Evolutionary conservation across 2,329 filamentous ascomycete genomes (phyloP), one percentile per base, ranked within the genome.

Genomic region (Coniochaeta sp.): DNA sequence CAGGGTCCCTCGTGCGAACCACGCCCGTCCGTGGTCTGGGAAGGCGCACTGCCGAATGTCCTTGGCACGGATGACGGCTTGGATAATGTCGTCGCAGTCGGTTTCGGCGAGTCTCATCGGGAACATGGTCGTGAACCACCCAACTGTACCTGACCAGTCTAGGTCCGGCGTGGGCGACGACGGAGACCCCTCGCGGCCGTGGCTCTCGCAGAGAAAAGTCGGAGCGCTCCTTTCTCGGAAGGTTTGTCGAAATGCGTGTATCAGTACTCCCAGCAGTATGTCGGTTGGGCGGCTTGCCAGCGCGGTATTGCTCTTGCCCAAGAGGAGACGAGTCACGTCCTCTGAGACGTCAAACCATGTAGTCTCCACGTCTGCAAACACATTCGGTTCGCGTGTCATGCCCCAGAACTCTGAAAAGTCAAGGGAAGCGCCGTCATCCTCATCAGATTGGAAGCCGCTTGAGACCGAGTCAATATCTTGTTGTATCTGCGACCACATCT

Each of bases 401-500:
- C 40, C 40, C 40, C 40, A 42, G 40, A 19, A 42, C 17, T 42
- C 40, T 3, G n/a, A 4, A 38, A 38, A 38, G 10, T 14, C 10
- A 12, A 38, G 16, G 7, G 10, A 17, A 42, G 3, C 40, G 40
- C 17, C 40, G 17, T 42, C 40, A 38, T 38, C 16, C 10, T 38
- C 16, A 17, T 12, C 10, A 8, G 36, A 17, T 38, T 38, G 36
- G 36, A 14, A 38, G 36, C 36, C 16, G 36, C 16, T 38, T 38
- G 36, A 38, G 7, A 14, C 36, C 16, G 36, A 5, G 4, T 8
- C 40, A 2, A 17, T 42, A 12, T 42, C n/a, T 44, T 60, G 47
- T 58, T 66, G 59, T 19, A 22, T 22, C 40, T 42, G 40, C n/a
- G 40, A n/a, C 77, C 77, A 79, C 17, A 19, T 9, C n/a, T 55